Evolutionary conservation across 345 rosid genomes (phyloP), one percentile per base, ranked within the genome.

Genomic region (Linum usitatissimum): DNA sequence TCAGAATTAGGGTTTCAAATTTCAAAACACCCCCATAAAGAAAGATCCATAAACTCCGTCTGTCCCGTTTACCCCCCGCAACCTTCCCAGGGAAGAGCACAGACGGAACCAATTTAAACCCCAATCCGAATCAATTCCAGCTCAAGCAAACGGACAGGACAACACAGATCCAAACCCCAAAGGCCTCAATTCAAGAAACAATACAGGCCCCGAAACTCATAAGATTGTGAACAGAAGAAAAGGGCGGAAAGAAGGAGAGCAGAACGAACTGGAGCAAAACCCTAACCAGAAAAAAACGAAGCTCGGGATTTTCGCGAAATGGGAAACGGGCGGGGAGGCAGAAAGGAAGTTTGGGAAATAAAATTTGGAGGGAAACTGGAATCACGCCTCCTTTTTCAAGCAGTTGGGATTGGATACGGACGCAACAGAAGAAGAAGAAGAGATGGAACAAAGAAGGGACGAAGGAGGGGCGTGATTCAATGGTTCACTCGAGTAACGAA

Each of bases 351-450:
- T 8, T 45, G 15, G 51, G 17, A n/a, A 18, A 23, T 23, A 20
- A 5, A 1, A 20, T 62, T 63, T 70, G 79, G 78, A 80, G 81
- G 76, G 79, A 75, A 75, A 62, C 61, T 65, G 57, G 62, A 54
- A 15, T 10, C 4, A 13, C 38, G 51, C 14, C 15, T 45, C 51
- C 14, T 13, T 45, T 4, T 45, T 45, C 51, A 45, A 45, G 51
- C 51, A 15, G 51, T 45, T 45, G 15, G 63, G 70, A 70, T 60
- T 77, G 70, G 71, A 67, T 71, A 31, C 17, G 63, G 63, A 60
- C 6, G 18, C 38, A 60, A 10, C 40, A 17, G 23, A 12, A 42
- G 54, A 57, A 55, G 18, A 23, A 6, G n/a, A 13, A n/a, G 53
- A 61, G 62, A 48, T 23, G 69, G n/a, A 51, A 28, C 30, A 30